Evolutionary conservation across 352 stramenopile genomes (phyloP), one percentile per base, ranked within the genome.

Genomic region (Pythium phragmiticola): DNA sequence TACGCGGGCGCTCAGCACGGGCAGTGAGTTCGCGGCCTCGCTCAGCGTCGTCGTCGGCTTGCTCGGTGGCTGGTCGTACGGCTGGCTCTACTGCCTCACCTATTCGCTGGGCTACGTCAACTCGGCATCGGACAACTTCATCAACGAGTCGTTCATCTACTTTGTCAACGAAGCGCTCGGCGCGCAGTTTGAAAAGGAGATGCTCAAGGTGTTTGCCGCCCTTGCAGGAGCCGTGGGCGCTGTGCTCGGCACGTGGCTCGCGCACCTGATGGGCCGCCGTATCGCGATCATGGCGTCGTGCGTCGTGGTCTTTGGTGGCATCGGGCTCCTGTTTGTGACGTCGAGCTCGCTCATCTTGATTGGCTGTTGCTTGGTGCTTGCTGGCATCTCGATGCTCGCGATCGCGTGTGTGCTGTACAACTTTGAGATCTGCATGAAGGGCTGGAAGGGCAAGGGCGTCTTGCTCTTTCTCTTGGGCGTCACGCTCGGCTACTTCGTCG

Each of bases 61-160:
- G 0, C 65, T 94, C 17, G 80, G 78, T 59, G 87, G 87, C 3
- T 95, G 80, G 63, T 75, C 84, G 19, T 90, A 89, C 52, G 87
- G 85, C 43, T 94, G 85, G 87, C 60, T 94, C 42, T 89, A 78
- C 17, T 92, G 85, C 55, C 73, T 93, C 1, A 78, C 88, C 48
- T 94, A 89, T 67, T 93, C 84, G 47, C 67, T 95, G 41, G 84
- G 83, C 36, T 96, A 88, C 58, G 80, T 94, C 11, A 96, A 96
- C 66, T 76, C 76, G 5, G 53, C 63, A 1, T 71, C 73, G 1
- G 84, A 92, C 66, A 82, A 87, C 58, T 92, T 94, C 60, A 72
- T 92, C 57, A 94, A 96, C 69, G 63, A 91, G 62, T 94, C 85
- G 33, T 94, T 96, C 63, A 70, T 82, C 9, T 92, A 89, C 71